Evolutionary conservation across 768 basidiomycete genomes (phyloP).

Genomic region (Lactifluus hygrophoroides): DNA sequence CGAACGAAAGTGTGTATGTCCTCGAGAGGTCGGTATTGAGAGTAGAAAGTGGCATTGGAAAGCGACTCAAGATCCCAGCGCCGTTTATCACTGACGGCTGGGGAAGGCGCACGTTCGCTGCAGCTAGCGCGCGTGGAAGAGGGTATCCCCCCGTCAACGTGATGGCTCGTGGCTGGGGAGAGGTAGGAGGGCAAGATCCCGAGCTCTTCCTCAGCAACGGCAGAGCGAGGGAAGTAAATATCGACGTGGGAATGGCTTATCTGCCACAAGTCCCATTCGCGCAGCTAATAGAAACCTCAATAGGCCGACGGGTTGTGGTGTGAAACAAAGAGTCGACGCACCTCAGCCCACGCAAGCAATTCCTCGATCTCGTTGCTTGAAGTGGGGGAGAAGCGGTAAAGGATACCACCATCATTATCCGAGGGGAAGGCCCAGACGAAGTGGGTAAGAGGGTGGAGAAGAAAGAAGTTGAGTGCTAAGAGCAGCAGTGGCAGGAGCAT

Average conservation of each 20-base stretch:
- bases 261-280: conserved; percentile 47
- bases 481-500: neutral
- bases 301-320: neutral
- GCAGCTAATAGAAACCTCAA: conserved; percentile 26
- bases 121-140: conserved; percentile 31
- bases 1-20: conserved; percentile 46
- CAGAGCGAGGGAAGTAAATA: conserved; percentile 33
- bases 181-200: conserved; percentile 17
- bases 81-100: neutral
- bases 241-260: conserved; percentile 39
- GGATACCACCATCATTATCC: neutral
- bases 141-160: conserved; percentile 26
- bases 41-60: conserved; percentile 32
- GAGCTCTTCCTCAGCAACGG: conserved; percentile 20
- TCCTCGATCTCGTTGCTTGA: conserved; percentile 1
- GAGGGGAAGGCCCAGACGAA: neutral
- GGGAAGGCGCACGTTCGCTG: conserved; percentile 11
- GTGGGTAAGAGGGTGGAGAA: neutral
- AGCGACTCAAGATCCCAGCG: conserved; percentile 24
- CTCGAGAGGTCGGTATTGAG: conserved; percentile 45
- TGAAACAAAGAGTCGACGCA: neutral
- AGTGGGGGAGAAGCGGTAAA: conserved; percentile 10
- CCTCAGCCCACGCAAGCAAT: conserved; percentile 17
- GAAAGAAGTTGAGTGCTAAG: neutral
- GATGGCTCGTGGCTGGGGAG: neutral